Percentiles rank a stretch among this genome's conserved stretches.
Evolutionary conservation across 371 early-diverging fungal species (phyloP).

Genomic region (Zychaea mexicana): DNA sequence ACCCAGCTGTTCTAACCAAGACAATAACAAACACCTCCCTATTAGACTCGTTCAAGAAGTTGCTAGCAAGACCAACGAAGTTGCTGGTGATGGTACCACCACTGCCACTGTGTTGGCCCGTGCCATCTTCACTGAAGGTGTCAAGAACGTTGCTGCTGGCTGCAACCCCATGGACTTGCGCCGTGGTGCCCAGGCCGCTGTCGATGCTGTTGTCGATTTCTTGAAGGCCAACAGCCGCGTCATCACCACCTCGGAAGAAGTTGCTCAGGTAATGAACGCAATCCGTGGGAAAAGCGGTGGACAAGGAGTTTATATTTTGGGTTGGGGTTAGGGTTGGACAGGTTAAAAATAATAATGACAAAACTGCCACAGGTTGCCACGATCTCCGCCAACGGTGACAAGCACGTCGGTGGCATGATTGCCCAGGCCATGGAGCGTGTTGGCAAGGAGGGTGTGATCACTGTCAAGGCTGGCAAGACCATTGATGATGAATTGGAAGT

Average conservation of each 20-base stretch:
- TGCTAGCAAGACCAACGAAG: conserved; percentile 98
- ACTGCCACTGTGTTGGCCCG: conserved; percentile 98
- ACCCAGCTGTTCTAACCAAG: no score
- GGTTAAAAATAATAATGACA: conserved; percentile 4
- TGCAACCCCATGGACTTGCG: conserved; percentile 98
- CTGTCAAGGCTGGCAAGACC: conserved; percentile 98
- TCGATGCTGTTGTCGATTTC: conserved; percentile 87
- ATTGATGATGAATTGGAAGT: conserved; percentile 95
- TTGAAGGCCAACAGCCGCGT: conserved; percentile 85
- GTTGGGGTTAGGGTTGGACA: not conserved
- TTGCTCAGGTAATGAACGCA: conserved; percentile 76
- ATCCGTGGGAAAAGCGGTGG: conserved; percentile 2
- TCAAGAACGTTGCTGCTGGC: conserved; percentile 98
- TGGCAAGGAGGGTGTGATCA: conserved; percentile 99
- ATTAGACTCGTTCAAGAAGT: conserved; percentile 95
- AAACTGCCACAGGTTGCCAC: conserved; percentile 97
- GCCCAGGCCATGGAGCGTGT: conserved; percentile 99
- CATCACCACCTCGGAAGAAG: conserved; percentile 93
- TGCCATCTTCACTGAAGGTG: conserved; percentile 97
- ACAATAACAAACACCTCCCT: not conserved
- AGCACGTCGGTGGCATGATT: conserved; percentile 92
- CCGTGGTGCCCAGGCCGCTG: conserved; percentile 93
- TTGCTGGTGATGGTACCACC: conserved; percentile 98
- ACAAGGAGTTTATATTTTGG: not conserved
- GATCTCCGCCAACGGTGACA: conserved; percentile 98